Evolutionary conservation across 352 stramenopile genomes (phyloP), one percentile per base, ranked within the genome.

Genomic region (Phytopythium kandeliae): DNA sequence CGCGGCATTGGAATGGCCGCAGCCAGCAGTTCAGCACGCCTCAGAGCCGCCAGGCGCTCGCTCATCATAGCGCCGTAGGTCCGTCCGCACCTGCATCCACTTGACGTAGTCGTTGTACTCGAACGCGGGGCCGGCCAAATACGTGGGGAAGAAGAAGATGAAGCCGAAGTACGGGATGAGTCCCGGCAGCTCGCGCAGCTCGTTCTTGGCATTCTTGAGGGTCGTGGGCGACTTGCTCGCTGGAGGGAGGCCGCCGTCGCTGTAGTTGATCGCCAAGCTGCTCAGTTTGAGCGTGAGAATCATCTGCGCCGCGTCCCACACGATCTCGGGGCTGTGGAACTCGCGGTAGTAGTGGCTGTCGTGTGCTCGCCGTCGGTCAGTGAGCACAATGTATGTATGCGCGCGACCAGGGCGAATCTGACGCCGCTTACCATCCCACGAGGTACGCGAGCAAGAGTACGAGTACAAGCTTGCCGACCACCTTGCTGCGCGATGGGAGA

Each of bases 131-230:
- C 84, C 84, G 41, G 81, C 84, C 21, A 94, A 67, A 57, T 88
- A 92, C 46, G 81, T 92, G n/a, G 84, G 81, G 54, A 92, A 92
- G 53, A 92, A 94, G 67, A 91, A 94, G 43, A 89, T 72, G 51
- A 87, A 94, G 49, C 83, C 83, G 57, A 91, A 77, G 63, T 89
- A 89, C 34, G 78, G 71, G 16, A 92, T 67, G 26, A 94, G 38
- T 13, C 60, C 65, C 9, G 84, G 84, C 3, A 89, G 48, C 34
- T 79, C 66, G 17, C 67, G 47, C 22, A 92, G 57, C 53, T 91
- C 68, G 59, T 94, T 91, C 54, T 86, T 86, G 16, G 89, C 65
- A 60, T 94, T 91, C 56, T 88, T 86, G 22, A 85, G 24, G 65
- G 86, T 89, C 25, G 63, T 63, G 0, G 74, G 57, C 33, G 78